These are phyloP conservation scores for Claviceps africana DNA, from an alignment of 2,329 filamentous ascomycete species.

Conservation along the genomic window DNA sequence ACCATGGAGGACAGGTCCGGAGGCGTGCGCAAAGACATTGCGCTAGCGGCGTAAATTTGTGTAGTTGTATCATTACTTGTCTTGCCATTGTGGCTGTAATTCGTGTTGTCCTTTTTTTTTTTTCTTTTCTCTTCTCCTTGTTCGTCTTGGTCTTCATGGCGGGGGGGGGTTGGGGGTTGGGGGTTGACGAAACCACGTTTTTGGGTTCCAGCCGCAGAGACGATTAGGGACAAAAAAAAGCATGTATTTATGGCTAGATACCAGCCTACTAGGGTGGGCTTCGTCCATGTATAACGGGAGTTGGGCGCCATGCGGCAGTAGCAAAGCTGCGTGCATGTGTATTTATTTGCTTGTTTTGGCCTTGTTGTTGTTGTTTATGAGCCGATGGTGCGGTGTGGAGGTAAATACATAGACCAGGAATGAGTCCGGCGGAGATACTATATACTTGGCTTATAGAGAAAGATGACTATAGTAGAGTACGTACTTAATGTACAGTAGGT, in stretches of 20 bases:
- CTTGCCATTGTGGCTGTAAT: background rate
- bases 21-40: conserved; percentile 12
- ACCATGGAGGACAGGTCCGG: conserved; percentile 13
- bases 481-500: no score
- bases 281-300: background rate
- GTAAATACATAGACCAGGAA: no score
- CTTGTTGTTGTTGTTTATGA: conserved; percentile 8
- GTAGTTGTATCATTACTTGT: background rate
- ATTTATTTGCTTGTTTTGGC: background rate
- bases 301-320: background rate
- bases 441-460: no score
- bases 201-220: no score
- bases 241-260: background rate
- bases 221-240: background rate
- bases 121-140: background rate
- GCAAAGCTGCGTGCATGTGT: background rate
- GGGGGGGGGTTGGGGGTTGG: no score
- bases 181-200: no score
- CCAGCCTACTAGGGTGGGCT: background rate
- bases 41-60: conserved; percentile 9
- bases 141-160: background rate
- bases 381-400: no score
- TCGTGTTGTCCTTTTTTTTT: background rate
- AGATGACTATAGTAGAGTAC: no score
- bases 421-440: no score